Base-by-base conservation (phyloP, 2,329 filamentous ascomycete species). In the Aspergillus terreus region DNA sequence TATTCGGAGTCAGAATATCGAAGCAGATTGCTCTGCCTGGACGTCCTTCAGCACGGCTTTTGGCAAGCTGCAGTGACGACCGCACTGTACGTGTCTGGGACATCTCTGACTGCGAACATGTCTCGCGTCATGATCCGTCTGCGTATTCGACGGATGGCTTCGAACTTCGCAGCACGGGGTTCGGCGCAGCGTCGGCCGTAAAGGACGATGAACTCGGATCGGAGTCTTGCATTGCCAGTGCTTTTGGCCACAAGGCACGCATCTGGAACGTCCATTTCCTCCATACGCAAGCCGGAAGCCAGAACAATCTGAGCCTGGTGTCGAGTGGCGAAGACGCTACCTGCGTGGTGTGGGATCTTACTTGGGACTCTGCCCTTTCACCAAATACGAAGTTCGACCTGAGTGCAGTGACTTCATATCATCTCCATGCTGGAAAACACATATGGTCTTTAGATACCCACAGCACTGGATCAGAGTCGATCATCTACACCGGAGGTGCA, bases 11-110 rank as follows among this genome's bases (percentile, higher is more conserved):
- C 2, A 80, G 84, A 30, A 87, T 97, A 33, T 95, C 90, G 0
- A 74, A 80, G 1, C 65, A 73, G 58, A 69, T 86, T 17, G 54
- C 56, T 6, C 55, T 67, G 1, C 67, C 72, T 12, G 60, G 55
- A 14, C 74, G 73, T 0, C 65, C 63, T 6, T 66, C 66, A 17
- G 73, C 76, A 23, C 78, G 88, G 47, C 69, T 96, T n/a, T 77
- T 99, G 32, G 88, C 87, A 12, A 96, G 89, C 62, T 99, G 94
- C 67, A 97, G 92, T 64, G 94, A 99, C 65, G 94, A 99, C 70
- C 82, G 94, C 46, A 96, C 91, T 0, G 83, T 99, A 19, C 81
- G 89, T 12, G 73, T 97, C 1, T 97, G 94, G 92, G 84, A 96
- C 64, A 82, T 96, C 6, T 84, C 85, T 0, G 78, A 83, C 50